Evolutionary conservation across 495 filamentous ascomycete genomes (phyloP).

Genomic region (Glutinoglossum americanum): DNA sequence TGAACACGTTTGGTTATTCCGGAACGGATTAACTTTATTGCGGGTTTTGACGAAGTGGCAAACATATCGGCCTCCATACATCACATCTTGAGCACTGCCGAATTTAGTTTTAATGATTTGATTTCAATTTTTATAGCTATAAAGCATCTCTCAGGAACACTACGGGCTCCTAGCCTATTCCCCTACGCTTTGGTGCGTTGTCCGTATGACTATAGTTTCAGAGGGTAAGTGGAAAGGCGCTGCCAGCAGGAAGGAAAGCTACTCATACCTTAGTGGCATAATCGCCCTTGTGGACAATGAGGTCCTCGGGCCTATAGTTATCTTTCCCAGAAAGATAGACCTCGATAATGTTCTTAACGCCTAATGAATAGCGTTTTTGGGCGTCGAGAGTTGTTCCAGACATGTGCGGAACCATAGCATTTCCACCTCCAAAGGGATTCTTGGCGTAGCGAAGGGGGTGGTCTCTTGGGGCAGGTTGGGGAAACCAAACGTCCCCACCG

Average conservation of each 20-base stretch:
- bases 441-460: constrained; percentile 83
- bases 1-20: background rate
- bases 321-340: constrained; percentile 69
- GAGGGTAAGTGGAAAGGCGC: background rate
- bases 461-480: constrained; percentile 85
- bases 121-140: too few relatives aligned
- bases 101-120: too few relatives aligned
- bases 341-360: constrained; percentile 74
- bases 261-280: constrained; percentile 84
- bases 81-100: too few relatives aligned
- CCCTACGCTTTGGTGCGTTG: background rate
- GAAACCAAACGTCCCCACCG: constrained; percentile 87
- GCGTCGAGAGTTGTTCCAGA: constrained; percentile 92
- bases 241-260: background rate
- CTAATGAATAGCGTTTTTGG: constrained; percentile 81
- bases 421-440: constrained; percentile 89
- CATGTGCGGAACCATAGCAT: constrained; percentile 98
- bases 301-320: constrained; percentile 75
- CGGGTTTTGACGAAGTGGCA: background rate
- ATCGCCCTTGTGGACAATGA: constrained; percentile 82
- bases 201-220: background rate
- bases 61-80: background rate
- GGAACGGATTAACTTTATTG: background rate
- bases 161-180: background rate
- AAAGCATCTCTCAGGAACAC: too few relatives aligned